Percentiles rank a stretch among this genome's conserved stretches.
These are phyloP conservation scores for Heterococcus sp. DNA, from an alignment of 108 stramenopile genomes.

Conservation along the genomic window DNA sequence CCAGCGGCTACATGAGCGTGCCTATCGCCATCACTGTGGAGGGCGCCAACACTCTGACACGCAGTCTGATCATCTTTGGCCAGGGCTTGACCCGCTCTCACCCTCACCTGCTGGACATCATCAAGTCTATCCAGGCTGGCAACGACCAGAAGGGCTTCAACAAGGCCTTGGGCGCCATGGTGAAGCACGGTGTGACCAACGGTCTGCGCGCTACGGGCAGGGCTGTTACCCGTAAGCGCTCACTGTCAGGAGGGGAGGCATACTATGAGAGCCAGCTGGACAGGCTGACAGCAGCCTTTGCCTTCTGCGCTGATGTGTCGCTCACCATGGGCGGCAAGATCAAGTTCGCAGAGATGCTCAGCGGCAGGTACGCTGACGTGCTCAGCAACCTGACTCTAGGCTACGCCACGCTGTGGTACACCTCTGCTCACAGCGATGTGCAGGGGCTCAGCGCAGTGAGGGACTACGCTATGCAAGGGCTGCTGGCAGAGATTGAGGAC, in stretches of 20 bases:
- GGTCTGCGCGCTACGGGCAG: constrained; percentile 65
- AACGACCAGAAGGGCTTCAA: constrained; percentile 71
- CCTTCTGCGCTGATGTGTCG: constrained; percentile 86
- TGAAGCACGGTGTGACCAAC: constrained; percentile 81
- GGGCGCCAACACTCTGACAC: constrained; percentile 96
- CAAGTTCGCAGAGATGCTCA: constrained; percentile 94
- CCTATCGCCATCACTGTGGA: constrained; percentile 97
- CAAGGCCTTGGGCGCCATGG: constrained; percentile 81
- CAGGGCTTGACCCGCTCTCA: constrained; percentile 95
- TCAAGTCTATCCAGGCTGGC: constrained; percentile 77
- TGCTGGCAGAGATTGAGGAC: constrained; percentile 60
- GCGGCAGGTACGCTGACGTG: constrained; percentile 90
- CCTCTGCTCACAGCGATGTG: constrained; percentile 63
- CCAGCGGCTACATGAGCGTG: constrained; percentile 88
- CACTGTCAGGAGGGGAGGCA: constrained; percentile 44
- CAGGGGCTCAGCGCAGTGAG: constrained; percentile 86
- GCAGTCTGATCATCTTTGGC: constrained; percentile 94
- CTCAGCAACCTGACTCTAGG: constrained; percentile 95
- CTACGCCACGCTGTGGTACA: constrained; percentile 91
- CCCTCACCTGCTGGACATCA: constrained; percentile 90
- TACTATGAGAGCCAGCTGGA: constrained; percentile 90
- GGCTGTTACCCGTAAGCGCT: constrained; percentile 35
- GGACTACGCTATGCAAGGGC: constrained; percentile 83
- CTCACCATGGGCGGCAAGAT: constrained; percentile 89
- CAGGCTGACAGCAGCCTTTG: constrained; percentile 90